A percentile compares a stretch with the other conserved stretches of the same genome.
Conservation (phyloP, 2,329 filamentous ascomycete species). For the Didymella segeticola region DNA sequence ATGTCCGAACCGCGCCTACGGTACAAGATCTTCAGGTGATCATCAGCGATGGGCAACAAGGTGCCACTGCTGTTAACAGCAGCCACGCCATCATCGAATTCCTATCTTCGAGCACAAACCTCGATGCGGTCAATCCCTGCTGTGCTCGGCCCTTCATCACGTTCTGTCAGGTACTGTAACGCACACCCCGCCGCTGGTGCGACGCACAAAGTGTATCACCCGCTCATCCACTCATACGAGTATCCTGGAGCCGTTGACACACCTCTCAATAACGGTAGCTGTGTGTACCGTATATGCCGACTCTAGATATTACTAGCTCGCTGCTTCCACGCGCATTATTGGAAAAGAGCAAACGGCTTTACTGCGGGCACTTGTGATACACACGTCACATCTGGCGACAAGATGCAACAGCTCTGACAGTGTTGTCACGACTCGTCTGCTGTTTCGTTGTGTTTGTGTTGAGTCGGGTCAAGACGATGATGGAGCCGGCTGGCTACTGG, state of each 20-base stretch:
- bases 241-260: background rate
- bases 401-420: slow-evolving; percentile 1
- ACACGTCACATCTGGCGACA: slow-evolving; percentile 6
- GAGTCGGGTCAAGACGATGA: background rate
- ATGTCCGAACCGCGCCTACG: background rate
- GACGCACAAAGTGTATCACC: slow-evolving; percentile 16
- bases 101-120: background rate
- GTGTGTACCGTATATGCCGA: background rate
- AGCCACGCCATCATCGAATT: background rate
- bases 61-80: background rate
- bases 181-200: slow-evolving; percentile 14
- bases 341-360: slow-evolving; percentile 1
- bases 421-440: background rate
- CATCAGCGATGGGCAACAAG: background rate
- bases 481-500: background rate
- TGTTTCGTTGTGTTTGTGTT: background rate
- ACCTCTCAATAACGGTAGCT: slow-evolving; percentile 1
- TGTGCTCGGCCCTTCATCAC: slow-evolving; percentile 8
- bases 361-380: slow-evolving; percentile 1
- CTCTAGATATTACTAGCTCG: background rate
- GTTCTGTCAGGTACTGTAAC: slow-evolving; percentile 17
- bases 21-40: slow-evolving; percentile 3
- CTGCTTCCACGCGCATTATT: background rate
- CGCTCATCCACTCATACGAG: slow-evolving; percentile 8
- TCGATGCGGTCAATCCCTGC: background rate